phyloP scores from a whole-genome alignment of 768 basidiomycete genomes.

The Amanita brunnescens region DNA sequence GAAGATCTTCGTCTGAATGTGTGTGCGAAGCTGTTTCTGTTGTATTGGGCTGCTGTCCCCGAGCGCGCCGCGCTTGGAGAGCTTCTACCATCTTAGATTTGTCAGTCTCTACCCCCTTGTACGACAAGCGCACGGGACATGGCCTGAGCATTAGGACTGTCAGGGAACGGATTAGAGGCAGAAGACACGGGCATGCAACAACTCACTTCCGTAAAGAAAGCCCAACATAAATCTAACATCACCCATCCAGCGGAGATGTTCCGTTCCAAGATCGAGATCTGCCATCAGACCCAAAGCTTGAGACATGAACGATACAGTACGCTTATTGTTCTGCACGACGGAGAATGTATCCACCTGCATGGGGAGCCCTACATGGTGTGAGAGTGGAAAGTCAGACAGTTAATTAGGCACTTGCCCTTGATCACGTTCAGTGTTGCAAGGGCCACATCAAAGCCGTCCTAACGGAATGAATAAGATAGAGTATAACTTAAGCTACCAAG shows the following conservation, averaged over 20 bases:
- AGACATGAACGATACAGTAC: constrained; percentile 71
- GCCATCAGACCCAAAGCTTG: constrained; percentile 82
- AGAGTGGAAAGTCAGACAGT: background rate
- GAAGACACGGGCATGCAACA: background rate
- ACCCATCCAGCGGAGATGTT: constrained; percentile 82
- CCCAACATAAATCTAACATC: constrained; percentile 71
- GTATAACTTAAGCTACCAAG: background rate
- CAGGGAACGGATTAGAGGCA: constrained; percentile 1
- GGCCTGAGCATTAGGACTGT: constrained; percentile 51
- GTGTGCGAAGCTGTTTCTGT: constrained; percentile 2
- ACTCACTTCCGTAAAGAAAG: constrained; percentile 58
- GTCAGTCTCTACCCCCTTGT: constrained; percentile 62
- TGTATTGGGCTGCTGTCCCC: constrained; percentile 5
- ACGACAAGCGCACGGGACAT: constrained; percentile 64
- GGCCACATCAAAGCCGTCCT: constrained; percentile 66
- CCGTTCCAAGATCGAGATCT: constrained; percentile 77
- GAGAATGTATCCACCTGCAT: constrained; percentile 77
- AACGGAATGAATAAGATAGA: constrained; percentile 7
- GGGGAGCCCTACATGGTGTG: constrained; percentile 41
- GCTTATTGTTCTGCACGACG: constrained; percentile 56
- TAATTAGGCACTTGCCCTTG: constrained; percentile 47
- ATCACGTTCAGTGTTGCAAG: constrained; percentile 70
- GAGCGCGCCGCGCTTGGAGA: constrained; percentile 30
- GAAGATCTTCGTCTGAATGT: constrained; percentile 16
- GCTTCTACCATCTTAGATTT: constrained; percentile 61